These are phyloP conservation scores for Globisporangium nodosum DNA, from an alignment of 352 stramenopile genomes.

Conservation along the genomic window DNA sequence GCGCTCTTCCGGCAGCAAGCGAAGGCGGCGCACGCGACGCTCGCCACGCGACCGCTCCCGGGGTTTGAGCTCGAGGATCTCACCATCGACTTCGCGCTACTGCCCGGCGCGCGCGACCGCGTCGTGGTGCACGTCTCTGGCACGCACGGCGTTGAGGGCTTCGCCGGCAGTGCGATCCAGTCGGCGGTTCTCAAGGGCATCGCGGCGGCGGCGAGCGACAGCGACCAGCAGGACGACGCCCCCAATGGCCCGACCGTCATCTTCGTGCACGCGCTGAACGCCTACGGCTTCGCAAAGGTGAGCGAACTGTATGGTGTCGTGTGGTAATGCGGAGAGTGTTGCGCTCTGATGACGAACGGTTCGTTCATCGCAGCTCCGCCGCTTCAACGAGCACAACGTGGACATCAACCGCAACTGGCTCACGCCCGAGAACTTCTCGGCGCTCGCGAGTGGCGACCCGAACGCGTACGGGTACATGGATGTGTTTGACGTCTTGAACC, in stretches of 20 bases:
- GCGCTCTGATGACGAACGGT: not conserved
- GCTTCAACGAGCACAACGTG: conserved; percentile 93
- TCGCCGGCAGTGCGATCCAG: conserved; percentile 82
- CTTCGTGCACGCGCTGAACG: conserved; percentile 92
- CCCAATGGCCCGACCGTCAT: conserved; percentile 61
- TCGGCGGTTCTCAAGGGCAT: conserved; percentile 34
- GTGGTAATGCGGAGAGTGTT: too few species aligned
- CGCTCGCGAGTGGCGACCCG: conserved; percentile 42
- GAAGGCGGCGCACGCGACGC: conserved; percentile 20
- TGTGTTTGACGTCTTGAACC: conserved; percentile 68
- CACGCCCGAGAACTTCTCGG: conserved; percentile 38
- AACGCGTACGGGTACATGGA: conserved; percentile 80
- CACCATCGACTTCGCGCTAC: conserved; percentile 59
- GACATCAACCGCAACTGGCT: conserved; percentile 93
- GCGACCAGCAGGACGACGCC: conserved; percentile 2
- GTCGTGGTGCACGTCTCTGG: conserved; percentile 76
- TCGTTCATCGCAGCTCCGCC: conserved; percentile 31
- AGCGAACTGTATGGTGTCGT: too few species aligned
- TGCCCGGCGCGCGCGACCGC: conserved; percentile 34
- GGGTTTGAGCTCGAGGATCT: conserved; percentile 21
- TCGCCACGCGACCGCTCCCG: conserved; percentile 47
- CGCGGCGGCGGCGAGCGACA: not conserved
- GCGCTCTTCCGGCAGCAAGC: conserved; percentile 48
- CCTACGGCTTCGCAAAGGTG: conserved; percentile 84
- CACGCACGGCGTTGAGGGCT: conserved; percentile 80